Evolutionary conservation across 805 yeast genomes (phyloP).

Genomic region (Wickerhamomyces silvicola): DNA sequence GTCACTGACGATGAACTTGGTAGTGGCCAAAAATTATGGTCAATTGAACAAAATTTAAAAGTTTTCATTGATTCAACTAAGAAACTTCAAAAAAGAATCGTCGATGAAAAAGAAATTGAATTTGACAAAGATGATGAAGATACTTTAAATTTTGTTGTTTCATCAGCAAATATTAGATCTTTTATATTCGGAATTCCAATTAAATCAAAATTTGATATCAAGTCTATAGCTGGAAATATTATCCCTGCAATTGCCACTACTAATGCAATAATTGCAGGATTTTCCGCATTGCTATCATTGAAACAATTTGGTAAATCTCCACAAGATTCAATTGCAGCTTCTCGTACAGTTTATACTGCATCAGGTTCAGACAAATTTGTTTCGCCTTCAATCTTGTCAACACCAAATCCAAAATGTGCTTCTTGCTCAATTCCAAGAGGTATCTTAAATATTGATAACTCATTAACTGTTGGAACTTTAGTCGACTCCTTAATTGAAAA

Average conservation of each 20-base stretch:
- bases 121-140: conserved; percentile 96
- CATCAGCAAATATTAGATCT: conserved; percentile 78
- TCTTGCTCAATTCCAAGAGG: conserved; percentile 57
- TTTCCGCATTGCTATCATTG: conserved; percentile 70
- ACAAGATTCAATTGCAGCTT: conserved; percentile 25
- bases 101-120: conserved; percentile 35
- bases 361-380: conserved; percentile 55
- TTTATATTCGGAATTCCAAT: conserved; percentile 59
- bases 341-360: conserved; percentile 47
- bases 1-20: conserved; percentile 20
- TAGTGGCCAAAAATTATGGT: conserved; percentile 45
- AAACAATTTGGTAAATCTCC: conserved; percentile 35
- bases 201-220: conserved; percentile 78
- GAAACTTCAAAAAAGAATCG: conserved; percentile 43
- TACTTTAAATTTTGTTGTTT: conserved; percentile 79
- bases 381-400: conserved; percentile 52
- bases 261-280: conserved; percentile 90
- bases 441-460: conserved; percentile 31
- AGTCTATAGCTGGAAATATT: conserved; percentile 95
- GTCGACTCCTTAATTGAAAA: conserved; percentile 40
- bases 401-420: conserved; percentile 67
- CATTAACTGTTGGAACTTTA: conserved; percentile 41
- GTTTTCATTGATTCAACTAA: conserved; percentile 47
- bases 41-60: conserved; percentile 52
- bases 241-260: conserved; percentile 99